These are phyloP conservation scores for Emmonsiellopsis sp. DNA, from an alignment of 2,329 filamentous ascomycete genomes.

Conservation along the genomic window DNA sequence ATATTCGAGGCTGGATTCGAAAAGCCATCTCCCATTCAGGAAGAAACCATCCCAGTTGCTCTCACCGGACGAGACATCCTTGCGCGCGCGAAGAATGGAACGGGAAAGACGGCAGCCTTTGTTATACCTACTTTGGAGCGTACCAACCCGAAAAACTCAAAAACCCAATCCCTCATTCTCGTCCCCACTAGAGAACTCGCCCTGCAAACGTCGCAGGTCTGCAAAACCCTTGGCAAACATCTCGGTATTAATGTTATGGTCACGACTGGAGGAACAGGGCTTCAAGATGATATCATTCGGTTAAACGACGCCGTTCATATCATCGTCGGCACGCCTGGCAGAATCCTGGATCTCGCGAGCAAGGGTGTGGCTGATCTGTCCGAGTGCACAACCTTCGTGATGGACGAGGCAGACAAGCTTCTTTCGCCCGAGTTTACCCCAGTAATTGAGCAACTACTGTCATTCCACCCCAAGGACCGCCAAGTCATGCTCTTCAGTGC, in stretches of 20 bases:
- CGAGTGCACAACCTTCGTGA: constrained; percentile 95
- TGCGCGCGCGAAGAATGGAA: constrained; percentile 95
- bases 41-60: constrained; percentile 96
- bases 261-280: constrained; percentile 87
- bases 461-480: constrained; percentile 92
- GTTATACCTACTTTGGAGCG: constrained; percentile 91
- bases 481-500: constrained; percentile 99
- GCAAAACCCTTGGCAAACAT: constrained; percentile 96
- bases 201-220: constrained; percentile 97
- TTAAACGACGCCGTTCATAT: constrained; percentile 92
- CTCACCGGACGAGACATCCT: constrained; percentile 91
- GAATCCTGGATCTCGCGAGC: constrained; percentile 91
- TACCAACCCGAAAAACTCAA: constrained; percentile 92
- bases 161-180: constrained; percentile 92
- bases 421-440: constrained; percentile 94
- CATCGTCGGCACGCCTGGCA: constrained; percentile 90
- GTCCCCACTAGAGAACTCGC: constrained; percentile 95
- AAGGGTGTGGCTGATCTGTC: constrained; percentile 95
- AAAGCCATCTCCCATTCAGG: constrained; percentile 97
- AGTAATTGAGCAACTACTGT: constrained; percentile 89
- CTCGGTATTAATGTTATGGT: constrained; percentile 98
- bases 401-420: constrained; percentile 98
- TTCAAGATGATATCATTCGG: constrained; percentile 94
- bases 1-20: constrained; percentile 99
- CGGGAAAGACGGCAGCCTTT: constrained; percentile 96